Evolutionary conservation across 2,329 filamentous ascomycete species (phyloP).

Genomic region (Zymoseptoria brevis): DNA sequence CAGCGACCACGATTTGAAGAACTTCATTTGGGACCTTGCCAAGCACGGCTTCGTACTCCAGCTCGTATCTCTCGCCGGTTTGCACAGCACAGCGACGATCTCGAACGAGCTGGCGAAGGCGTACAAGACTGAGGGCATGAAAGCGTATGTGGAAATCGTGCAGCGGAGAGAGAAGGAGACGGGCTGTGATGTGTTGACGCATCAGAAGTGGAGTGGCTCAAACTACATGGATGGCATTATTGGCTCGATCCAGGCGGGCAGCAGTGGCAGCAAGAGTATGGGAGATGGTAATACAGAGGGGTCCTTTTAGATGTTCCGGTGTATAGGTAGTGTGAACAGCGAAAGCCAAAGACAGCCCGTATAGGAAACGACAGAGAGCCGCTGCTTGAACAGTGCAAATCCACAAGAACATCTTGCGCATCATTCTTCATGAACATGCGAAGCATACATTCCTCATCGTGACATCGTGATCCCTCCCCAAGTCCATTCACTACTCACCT

Average conservation of each 20-base stretch:
- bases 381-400: no score
- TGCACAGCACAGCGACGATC: constrained; percentile 57
- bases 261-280: constrained; percentile 85
- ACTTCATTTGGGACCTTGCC: constrained; percentile 94
- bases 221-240: constrained; percentile 80
- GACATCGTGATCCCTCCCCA: background rate
- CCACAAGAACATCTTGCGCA: no score
- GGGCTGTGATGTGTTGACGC: constrained; percentile 84
- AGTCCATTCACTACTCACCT: constrained; percentile 11
- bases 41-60: constrained; percentile 68
- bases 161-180: constrained; percentile 85
- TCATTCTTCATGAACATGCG: no score
- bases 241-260: constrained; percentile 84
- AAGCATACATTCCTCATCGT: no score
- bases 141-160: constrained; percentile 91
- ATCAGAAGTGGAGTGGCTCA: constrained; percentile 79
- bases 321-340: background rate
- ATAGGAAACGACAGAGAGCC: no score
- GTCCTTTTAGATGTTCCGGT: constrained; percentile 27
- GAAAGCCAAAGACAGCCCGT: no score
- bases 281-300: constrained; percentile 86
- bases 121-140: constrained; percentile 90
- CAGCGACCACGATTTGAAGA: constrained; percentile 69
- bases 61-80: constrained; percentile 55
- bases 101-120: constrained; percentile 66